Conservation (phyloP, 1,139 yeast genomes). For the Meyerozyma carpophila region DNA sequence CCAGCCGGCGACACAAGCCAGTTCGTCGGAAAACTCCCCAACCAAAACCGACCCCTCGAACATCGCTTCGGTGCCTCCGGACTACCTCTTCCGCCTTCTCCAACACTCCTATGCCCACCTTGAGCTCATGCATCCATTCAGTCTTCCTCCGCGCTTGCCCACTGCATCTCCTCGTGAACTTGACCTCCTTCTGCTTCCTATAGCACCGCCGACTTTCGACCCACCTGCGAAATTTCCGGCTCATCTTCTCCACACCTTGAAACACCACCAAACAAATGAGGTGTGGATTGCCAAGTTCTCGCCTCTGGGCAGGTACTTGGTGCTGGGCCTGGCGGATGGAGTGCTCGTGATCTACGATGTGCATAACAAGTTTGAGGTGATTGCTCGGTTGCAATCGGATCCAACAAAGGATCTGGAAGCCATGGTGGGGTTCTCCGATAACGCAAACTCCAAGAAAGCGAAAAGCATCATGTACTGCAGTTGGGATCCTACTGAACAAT, state of each 20-base stretch:
- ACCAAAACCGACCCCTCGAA: neutral
- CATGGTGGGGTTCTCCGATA: slow-evolving; percentile 22
- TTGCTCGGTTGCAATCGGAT: slow-evolving; percentile 30
- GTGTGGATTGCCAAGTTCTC: slow-evolving; percentile 83
- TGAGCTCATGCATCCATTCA: neutral
- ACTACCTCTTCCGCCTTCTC: neutral
- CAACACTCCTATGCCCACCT: neutral
- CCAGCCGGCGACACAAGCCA: neutral
- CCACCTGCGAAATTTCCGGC: slow-evolving; percentile 39
- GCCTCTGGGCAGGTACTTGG: slow-evolving; percentile 69
- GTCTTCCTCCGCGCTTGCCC: neutral
- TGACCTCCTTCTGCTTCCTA: neutral
- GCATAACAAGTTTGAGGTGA: slow-evolving; percentile 42
- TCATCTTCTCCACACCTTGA: slow-evolving; percentile 32
- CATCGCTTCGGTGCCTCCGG: neutral
- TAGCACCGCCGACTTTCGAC: slow-evolving; percentile 1
- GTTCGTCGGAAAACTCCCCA: no score
- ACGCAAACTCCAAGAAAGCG: slow-evolving; percentile 16
- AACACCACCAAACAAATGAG: slow-evolving; percentile 56
- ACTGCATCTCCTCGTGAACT: neutral
- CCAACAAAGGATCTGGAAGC: slow-evolving; percentile 23
- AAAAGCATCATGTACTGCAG: slow-evolving; percentile 63
- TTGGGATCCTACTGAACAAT: slow-evolving; percentile 73
- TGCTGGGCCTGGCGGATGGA: slow-evolving; percentile 72
- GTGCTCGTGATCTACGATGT: slow-evolving; percentile 66